Percentiles rank a stretch among this genome's conserved stretches.
Evolutionary conservation across 2,329 filamentous ascomycete genomes (phyloP).

Genomic region (Microcyclospora tardicrescens): DNA sequence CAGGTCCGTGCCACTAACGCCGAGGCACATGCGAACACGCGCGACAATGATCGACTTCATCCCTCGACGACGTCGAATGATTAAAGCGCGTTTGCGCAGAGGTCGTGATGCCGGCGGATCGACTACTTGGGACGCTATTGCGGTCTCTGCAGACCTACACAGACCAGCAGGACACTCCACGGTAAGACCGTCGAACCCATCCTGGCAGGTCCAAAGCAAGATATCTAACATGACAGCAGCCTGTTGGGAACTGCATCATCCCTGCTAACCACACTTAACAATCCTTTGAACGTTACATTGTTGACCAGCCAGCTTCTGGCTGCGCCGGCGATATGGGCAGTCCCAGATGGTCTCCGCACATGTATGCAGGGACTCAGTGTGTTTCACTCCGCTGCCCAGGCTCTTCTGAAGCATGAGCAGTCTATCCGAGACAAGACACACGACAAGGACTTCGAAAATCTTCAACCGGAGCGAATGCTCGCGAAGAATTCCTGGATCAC

Average conservation of each 20-base stretch:
- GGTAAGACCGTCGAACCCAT: constrained; percentile 28
- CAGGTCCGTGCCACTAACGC: too few species aligned
- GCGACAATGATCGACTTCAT: background rate
- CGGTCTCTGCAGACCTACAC: constrained; percentile 48
- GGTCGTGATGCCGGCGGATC: constrained; percentile 50
- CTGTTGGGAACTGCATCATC: constrained; percentile 53
- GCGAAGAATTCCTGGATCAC: constrained; percentile 44
- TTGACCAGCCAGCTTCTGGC: constrained; percentile 60
- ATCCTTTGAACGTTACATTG: constrained; percentile 61
- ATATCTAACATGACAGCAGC: constrained; percentile 15
- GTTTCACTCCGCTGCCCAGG: constrained; percentile 54
- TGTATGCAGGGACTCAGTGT: constrained; percentile 56
- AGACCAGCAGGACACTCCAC: constrained; percentile 45
- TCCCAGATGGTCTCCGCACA: constrained; percentile 47
- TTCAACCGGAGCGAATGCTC: constrained; percentile 19
- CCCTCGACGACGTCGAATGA: background rate
- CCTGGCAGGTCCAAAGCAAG: background rate
- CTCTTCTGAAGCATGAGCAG: constrained; percentile 38
- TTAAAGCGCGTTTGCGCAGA: background rate
- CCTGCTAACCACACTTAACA: constrained; percentile 56
- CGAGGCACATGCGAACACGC: too few species aligned
- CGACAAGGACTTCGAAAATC: constrained; percentile 14
- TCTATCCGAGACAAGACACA: constrained; percentile 18
- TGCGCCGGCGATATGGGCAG: constrained; percentile 57
- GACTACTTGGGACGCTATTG: constrained; percentile 53